Evolutionary conservation across 441 rosid species (phyloP), one percentile per base, ranked within the genome.

Genomic region (Brassica hybrid): DNA sequence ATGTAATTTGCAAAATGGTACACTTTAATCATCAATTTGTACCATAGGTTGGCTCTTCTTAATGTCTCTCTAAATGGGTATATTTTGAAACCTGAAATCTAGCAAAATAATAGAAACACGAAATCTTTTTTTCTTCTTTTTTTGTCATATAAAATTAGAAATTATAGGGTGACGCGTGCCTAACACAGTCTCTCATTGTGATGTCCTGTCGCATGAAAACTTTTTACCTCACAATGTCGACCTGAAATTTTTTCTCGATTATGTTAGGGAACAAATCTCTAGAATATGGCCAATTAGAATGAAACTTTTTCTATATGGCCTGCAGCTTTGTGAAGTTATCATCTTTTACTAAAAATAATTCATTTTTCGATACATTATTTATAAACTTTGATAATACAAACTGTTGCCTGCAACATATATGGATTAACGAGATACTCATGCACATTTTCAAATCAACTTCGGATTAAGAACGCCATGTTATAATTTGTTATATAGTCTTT

Each of bases 161-260:
- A 43, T 62, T 62, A 74, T 80, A 59, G 41, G 21, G 43, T 67
- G 73, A 66, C 76, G 76, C 83, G 76, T 79, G 79, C 76, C 52
- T 7, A 48, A 59, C 76, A 80, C 83, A 75, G 79, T 69, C 69
- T 23, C 34, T 64, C 64, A 5, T 56, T 30, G 76, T 69, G 79
- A 30, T 80, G 76, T 80, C 79, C 14, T 80, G n/a, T 75, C 76
- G 50, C 73, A 17, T 58, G 7, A 11, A 65, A 38, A 54, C 48
- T 58, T 71, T 45, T 65, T 10, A 41, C 59, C 57, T 43, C 61
- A 43, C 66, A 64, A 45, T 72, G 23, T 72, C 68, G 64, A 65
- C 68, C 25, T 30, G 11, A 43, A 11, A 16, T 18, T 4, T 0
- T 7, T 7, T 27, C 68, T 66, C 16, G 76, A 57, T 41, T 71